phyloP scores from a whole-genome alignment of 495 filamentous ascomycete species.

The Talaromyces adpressus region DNA sequence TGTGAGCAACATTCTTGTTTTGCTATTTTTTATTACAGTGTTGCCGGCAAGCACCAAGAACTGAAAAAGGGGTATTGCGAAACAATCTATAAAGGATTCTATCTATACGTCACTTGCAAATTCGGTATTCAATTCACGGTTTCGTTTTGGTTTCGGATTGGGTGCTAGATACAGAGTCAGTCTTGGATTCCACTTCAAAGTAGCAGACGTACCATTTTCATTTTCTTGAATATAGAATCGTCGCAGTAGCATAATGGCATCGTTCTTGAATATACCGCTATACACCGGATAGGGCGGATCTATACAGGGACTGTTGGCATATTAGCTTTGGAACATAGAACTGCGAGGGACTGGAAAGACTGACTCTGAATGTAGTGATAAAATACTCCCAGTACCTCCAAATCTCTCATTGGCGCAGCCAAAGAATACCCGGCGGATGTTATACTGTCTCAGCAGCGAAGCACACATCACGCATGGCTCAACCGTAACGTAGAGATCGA shows the following conservation, averaged over 20 bases:
- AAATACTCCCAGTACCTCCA: slow-evolving; percentile 87
- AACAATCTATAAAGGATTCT: not conserved
- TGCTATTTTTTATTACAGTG: not conserved
- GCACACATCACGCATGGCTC: slow-evolving; percentile 99
- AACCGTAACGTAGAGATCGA: slow-evolving; percentile 89
- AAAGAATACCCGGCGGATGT: slow-evolving; percentile 79
- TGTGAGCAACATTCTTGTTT: not conserved
- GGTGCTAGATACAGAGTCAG: slow-evolving; percentile 38
- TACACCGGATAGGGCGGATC: slow-evolving; percentile 68
- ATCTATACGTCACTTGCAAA: not conserved
- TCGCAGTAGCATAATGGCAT: slow-evolving; percentile 83
- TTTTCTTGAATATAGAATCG: slow-evolving; percentile 98
- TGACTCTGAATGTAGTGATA: slow-evolving; percentile 74
- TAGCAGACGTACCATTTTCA: slow-evolving; percentile 53
- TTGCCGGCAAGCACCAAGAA: not conserved
- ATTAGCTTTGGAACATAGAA: slow-evolving; percentile 9
- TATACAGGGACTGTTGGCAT: slow-evolving; percentile 39
- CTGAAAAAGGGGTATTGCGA: not conserved
- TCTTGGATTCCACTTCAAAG: not conserved
- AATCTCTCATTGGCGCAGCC: slow-evolving; percentile 96
- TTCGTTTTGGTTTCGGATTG: slow-evolving; percentile 50
- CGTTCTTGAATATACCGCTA: slow-evolving; percentile 77
- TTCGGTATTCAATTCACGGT: slow-evolving; percentile 42
- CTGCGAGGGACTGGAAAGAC: slow-evolving; percentile 9
- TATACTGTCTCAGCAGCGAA: slow-evolving; percentile 77